Percentiles rank a stretch among this genome's conserved stretches.
Conservation (phyloP, 345 rosid genomes). For the Chamaenerion angustifolium region DNA sequence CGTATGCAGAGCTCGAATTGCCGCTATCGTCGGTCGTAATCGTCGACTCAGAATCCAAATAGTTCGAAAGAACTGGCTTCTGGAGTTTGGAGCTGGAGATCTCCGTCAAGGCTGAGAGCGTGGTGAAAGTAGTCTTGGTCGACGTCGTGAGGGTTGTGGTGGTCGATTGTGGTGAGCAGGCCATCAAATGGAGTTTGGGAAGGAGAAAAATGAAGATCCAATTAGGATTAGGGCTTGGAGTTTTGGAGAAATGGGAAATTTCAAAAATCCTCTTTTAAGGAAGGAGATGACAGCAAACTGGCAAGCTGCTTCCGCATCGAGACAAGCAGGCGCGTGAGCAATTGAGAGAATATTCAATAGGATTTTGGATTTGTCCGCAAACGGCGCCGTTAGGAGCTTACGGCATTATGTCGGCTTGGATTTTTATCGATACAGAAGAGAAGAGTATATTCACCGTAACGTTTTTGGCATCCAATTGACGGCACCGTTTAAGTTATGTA, state of each 20-base stretch:
- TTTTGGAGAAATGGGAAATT: background rate
- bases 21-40: constrained; percentile 11
- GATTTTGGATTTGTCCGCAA: background rate
- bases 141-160: constrained; percentile 4
- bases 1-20: constrained; percentile 3
- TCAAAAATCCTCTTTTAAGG: background rate
- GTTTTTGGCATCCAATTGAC: background rate
- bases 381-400: background rate
- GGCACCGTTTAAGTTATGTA: background rate
- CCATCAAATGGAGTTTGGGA: constrained; percentile 9
- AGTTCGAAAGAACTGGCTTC: background rate
- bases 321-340: too few species aligned
- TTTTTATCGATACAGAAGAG: background rate
- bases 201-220: background rate
- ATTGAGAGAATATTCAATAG: background rate
- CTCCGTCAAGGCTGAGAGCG: constrained; percentile 6
- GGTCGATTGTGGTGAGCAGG: constrained; percentile 10
- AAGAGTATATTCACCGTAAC: background rate
- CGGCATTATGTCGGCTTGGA: constrained; percentile 1
- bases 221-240: constrained; percentile 10
- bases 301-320: background rate
- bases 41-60: constrained; percentile 11
- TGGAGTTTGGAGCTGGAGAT: constrained; percentile 4
- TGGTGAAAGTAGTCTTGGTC: constrained; percentile 10
- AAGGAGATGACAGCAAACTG: background rate